These are phyloP conservation scores for Gymnopilus dilepis DNA, from an alignment of 768 basidiomycete species.

Conservation along the genomic window DNA sequence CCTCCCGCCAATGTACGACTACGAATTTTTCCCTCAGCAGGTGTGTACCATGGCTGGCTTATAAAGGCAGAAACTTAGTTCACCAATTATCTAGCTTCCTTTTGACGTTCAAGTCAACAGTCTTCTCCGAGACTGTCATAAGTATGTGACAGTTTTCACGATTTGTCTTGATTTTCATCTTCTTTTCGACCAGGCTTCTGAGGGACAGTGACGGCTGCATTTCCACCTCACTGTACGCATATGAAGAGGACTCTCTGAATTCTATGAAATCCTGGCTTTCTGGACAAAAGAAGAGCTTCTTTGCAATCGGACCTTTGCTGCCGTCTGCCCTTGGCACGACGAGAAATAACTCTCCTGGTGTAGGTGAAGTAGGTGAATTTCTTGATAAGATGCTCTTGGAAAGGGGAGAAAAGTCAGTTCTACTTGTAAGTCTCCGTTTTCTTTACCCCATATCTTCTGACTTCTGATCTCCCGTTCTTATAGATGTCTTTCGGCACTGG, in stretches of 20 bases:
- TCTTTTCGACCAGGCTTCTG: constrained; percentile 11
- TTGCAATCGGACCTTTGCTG: constrained; percentile 18
- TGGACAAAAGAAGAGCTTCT: constrained; percentile 3
- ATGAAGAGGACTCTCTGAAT: constrained; percentile 13
- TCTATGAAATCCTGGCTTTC: constrained; percentile 13
- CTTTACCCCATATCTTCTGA: too few species aligned
- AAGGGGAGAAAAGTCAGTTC: constrained; percentile 6
- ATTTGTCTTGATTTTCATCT: too few species aligned
- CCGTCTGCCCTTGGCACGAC: constrained; percentile 9
- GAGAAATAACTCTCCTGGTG: constrained; percentile 5
- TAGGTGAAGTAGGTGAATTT: constrained; percentile 7
- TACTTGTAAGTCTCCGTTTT: constrained; percentile 19
- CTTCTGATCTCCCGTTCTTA: too few species aligned
- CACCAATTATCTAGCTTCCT: background rate
- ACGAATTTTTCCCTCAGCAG: constrained; percentile 24
- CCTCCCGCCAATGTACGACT: constrained; percentile 21
- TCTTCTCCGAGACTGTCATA: too few species aligned
- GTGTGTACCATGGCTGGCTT: background rate
- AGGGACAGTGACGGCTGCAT: constrained; percentile 10
- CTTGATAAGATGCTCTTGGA: constrained; percentile 4
- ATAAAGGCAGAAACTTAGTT: background rate
- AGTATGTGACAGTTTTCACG: too few species aligned
- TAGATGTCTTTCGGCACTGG: constrained; percentile 16
- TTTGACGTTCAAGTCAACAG: background rate
- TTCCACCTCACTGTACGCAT: background rate